Evolutionary conservation across 2,329 filamentous ascomycete species (phyloP), one percentile per base, ranked within the genome.

Genomic region (Colletotrichum navitas): DNA sequence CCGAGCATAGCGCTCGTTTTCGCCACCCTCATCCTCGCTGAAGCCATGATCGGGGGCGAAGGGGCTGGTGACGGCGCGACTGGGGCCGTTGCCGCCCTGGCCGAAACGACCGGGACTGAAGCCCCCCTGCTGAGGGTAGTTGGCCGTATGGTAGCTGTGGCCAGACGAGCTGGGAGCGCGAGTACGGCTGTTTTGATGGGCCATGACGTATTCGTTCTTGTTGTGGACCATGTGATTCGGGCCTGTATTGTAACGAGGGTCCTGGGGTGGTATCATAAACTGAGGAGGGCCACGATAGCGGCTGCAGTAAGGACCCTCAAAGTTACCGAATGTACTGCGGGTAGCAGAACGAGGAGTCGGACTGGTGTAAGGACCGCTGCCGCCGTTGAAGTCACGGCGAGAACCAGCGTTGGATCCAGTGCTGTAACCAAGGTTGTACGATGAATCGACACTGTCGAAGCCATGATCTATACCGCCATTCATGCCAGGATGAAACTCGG

Each of bases 401-500:
- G 65, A 66, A 21, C 62, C 51, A 29, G 62, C 24, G 14, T 54
- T 55, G 29, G 70, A 39, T 26, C 52, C 67, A 47, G 24, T 43
- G 32, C 65, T 56, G 36, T 72, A 61, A 36, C 51, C 41, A 26
- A 66, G 45, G 58, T 52, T 70, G 60, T 60, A 59, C 34, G 64
- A 73, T 41, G 65, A 36, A 64, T 64, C 68, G 29, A 47, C 36
- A 26, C 60, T 63, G 26, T 63, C 55, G 24, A 49, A 61, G 34
- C 39, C 6, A 10, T 51, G 45, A 34, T 51, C 55, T 26, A 52
- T 61, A n/a, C n/a, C 11, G 26, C 56, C 70, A 24, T 41, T 51
- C 34, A 66, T 70, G 70, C 74, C 66, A 18, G 78, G 79, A 34
- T 78, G 79, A 34, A 80, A 80, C 65, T 82, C 80, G 5, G 77